Percentiles rank a stretch among this genome's conserved stretches.
These are phyloP conservation scores for Fistulina hepatica DNA, from an alignment of 1,284 basidiomycete genomes.

Conservation along the genomic window DNA sequence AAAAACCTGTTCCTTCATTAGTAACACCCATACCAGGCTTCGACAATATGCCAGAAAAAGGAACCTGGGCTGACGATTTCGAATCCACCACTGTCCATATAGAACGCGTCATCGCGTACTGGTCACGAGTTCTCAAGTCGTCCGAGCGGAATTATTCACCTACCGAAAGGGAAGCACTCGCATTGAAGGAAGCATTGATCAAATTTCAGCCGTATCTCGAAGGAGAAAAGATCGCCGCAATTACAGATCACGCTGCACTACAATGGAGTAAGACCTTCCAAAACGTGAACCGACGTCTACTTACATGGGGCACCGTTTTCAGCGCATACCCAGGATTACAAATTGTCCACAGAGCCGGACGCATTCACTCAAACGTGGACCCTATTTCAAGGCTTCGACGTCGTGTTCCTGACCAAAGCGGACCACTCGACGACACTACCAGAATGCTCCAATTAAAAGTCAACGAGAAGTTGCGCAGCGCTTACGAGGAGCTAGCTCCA, in stretches of 20 bases:
- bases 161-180: slow-evolving; percentile 28
- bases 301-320: slow-evolving; percentile 23
- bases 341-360: slow-evolving; percentile 26
- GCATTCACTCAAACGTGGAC: slow-evolving; percentile 28
- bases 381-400: slow-evolving; percentile 23
- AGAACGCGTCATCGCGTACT: slow-evolving; percentile 27
- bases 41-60: slow-evolving; percentile 10
- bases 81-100: slow-evolving; percentile 24
- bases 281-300: slow-evolving; percentile 23
- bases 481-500: slow-evolving; percentile 19
- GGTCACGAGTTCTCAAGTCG: slow-evolving; percentile 22
- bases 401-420: slow-evolving; percentile 10
- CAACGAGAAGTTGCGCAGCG: slow-evolving; percentile 16
- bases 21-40: slow-evolving; percentile 5
- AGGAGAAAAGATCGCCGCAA: slow-evolving; percentile 20
- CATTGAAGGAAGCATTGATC: slow-evolving; percentile 24
- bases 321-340: slow-evolving; percentile 21
- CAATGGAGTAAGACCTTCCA: slow-evolving; percentile 25
- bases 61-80: slow-evolving; percentile 19
- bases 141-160: slow-evolving; percentile 26
- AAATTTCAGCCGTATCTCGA: slow-evolving; percentile 27
- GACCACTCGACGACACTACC: slow-evolving; percentile 7
- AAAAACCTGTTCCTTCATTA: slow-evolving; percentile 5
- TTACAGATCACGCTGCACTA: slow-evolving; percentile 27
- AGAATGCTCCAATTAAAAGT: slow-evolving; percentile 3